These are phyloP conservation scores for Phaseolus lunatus DNA, from an alignment of 306 rosid species.

Conservation along the genomic window DNA sequence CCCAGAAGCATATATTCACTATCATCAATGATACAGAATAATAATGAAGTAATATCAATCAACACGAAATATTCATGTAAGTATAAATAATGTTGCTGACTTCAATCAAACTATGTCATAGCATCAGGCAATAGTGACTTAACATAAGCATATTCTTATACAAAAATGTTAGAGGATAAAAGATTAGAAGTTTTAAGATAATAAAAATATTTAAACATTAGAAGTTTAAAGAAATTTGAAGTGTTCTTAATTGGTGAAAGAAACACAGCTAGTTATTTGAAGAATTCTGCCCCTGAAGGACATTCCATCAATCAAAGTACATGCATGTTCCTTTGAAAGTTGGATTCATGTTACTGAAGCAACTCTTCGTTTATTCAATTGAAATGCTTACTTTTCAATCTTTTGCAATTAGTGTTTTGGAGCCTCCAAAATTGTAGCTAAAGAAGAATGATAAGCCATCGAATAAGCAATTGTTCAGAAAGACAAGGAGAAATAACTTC, in stretches of 20 bases:
- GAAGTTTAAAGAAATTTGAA: constrained; percentile 15
- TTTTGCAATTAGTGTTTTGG: background rate
- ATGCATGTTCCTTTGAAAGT: background rate
- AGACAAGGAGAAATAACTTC: background rate
- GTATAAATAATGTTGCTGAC: background rate
- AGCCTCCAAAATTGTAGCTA: constrained; percentile 4
- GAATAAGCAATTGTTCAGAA: constrained; percentile 10
- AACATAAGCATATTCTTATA: background rate
- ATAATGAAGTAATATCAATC: constrained; percentile 9
- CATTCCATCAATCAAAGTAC: constrained; percentile 12
- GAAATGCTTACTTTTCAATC: constrained; percentile 6
- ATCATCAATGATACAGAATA: constrained; percentile 3
- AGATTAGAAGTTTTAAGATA: constrained; percentile 5
- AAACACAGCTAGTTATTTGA: constrained; percentile 24
- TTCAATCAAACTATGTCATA: background rate
- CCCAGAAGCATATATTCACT: background rate
- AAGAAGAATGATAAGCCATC: constrained; percentile 29
- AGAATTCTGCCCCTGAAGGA: constrained; percentile 26
- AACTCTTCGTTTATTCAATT: constrained; percentile 21
- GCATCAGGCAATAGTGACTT: background rate
- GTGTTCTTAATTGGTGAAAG: constrained; percentile 17
- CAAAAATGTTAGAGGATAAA: background rate
- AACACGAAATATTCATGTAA: constrained; percentile 4
- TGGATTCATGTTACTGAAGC: constrained; percentile 24
- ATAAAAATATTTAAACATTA: constrained; percentile 3